Base-by-base conservation (phyloP, 169 alveolate genomes). In the Babesia ovis region DNA sequence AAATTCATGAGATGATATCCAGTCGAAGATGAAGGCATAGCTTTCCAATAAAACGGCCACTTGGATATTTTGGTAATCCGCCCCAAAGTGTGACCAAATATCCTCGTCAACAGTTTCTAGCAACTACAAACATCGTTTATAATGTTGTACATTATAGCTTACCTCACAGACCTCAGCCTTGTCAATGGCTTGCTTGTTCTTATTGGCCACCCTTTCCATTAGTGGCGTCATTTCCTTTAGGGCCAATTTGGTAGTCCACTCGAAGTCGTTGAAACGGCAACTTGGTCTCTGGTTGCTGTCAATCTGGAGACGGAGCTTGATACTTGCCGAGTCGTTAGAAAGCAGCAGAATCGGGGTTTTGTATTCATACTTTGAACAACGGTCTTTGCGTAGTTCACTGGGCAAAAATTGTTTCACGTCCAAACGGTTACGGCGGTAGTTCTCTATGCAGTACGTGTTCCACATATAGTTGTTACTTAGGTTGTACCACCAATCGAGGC, bases 1-100 rank as follows among this genome's bases (percentile, higher is more conserved):
- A 14, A 9, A 39, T 14, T 39, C 46, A 8, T 4, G 62, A 1
- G 62, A 46, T 9, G 74, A 64, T 29, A 64, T 23, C 59, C 61
- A 64, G 37, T 64, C 74, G 37, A 64, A 64, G 64, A 64, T 23
- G 53, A 32, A 50, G 32, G 74, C 74, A 61, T 32, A 64, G 22
- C 42, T 0, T 61, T 64, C 74, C 37, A 64, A 9, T 32, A 64
- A 25, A 9, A 64, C 27, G 9, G 55, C 74, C 4, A 64, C 43
- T 23, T 37, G 43, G 35, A 64, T 25, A 14, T 5, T 64, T 14
- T 42, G 61, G 25, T 27, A 48, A 4, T 29, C 46, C 4, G 45
- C 18, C 14, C 74, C 74, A 25, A 64, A 64, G 51, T 46, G 74
- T 4, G 32, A 35, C 1, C 27, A 6, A 4, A 46, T 46, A 3